Base-by-base conservation (phyloP, 2,329 filamentous ascomycete genomes). In the Dryadomyces quercivorus region DNA sequence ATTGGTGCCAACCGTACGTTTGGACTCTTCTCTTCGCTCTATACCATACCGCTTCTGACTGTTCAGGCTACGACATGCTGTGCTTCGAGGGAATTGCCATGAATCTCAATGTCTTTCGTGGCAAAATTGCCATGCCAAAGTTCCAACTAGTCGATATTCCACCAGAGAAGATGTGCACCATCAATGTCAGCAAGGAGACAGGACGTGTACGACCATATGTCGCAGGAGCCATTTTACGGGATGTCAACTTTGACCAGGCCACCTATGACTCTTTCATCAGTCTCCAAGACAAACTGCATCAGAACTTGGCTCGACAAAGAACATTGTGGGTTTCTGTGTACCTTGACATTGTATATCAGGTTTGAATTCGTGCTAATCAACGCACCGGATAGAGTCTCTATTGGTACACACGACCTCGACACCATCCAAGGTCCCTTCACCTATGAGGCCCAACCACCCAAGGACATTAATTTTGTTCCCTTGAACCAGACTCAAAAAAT, bases 231-330 rank as follows among this genome's bases (percentile, higher is more conserved):
- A 87, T 98, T 60, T 75, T 98, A 59, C 84, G 93, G 61, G 88
- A 90, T 67, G 80, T 98, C 75, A 89, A 84, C 65, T 97, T 98
- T 76, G 91, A 88, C 62, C 79, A 93, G 73, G 88, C 85, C 61
- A 80, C 86, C 61, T 98, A 98, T 70, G 88, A 95, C 63, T 96
- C 90, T 65, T 98, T 98, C 86, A 98, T 98, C 67, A 81, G 85
- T 55, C 79, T 98, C 50, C 93, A 98, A 74, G 94, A 98, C 73
- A 98, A 98, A 75, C 81, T 98, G 50, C 93, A 98, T 74, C 86
- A 92, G 68, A 98, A 98, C 67, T 75, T 98, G 61, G 94, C 93
- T 50, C 83, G 93, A 58, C 88, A 97, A 70, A 78, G 93, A 63
- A 96, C 92, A 1, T 74, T 98, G 57, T 60, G 45, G 2, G 58